Evolutionary conservation across 768 basidiomycete genomes (phyloP).

Genomic region (Pleurotus giganteus): DNA sequence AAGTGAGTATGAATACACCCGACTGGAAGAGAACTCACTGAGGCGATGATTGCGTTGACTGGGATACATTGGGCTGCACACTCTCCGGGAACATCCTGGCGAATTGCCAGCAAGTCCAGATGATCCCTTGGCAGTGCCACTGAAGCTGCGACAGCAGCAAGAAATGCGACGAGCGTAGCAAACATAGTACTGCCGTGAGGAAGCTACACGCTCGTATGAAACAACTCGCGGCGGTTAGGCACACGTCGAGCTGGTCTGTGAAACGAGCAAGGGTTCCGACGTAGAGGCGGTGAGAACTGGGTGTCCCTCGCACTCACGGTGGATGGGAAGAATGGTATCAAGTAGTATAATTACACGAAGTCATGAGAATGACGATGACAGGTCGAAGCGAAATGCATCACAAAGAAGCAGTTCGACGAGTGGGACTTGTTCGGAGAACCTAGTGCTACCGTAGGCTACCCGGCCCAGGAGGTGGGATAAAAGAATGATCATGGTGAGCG

Average conservation of each 20-base stretch:
- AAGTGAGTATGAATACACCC: neutral
- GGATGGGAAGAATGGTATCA: neutral
- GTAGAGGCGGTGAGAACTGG: neutral
- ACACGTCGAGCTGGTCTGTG: neutral
- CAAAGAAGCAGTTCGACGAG: neutral
- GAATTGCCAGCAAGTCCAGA: constrained; percentile 1
- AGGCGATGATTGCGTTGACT: constrained; percentile 6
- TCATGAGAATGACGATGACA: neutral
- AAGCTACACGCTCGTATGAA: too few species aligned
- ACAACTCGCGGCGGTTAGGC: neutral
- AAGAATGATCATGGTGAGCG: too few species aligned
- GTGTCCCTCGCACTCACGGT: neutral
- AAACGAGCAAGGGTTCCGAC: neutral
- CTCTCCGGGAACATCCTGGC: constrained; percentile 2
- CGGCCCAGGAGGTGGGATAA: too few species aligned
- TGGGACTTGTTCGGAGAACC: neutral
- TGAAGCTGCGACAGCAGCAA: neutral
- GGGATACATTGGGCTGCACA: constrained; percentile 3
- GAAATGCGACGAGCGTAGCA: neutral
- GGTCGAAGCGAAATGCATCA: constrained; percentile 1
- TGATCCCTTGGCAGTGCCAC: constrained; percentile 5
- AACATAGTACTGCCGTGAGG: neutral
- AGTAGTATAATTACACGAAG: neutral
- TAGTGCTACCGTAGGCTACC: neutral
- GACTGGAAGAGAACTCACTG: neutral